Percentiles rank a stretch among this genome's conserved stretches.
These are phyloP conservation scores for Colletotrichum siamense DNA, from an alignment of 2,329 filamentous ascomycete species.

Conservation along the genomic window DNA sequence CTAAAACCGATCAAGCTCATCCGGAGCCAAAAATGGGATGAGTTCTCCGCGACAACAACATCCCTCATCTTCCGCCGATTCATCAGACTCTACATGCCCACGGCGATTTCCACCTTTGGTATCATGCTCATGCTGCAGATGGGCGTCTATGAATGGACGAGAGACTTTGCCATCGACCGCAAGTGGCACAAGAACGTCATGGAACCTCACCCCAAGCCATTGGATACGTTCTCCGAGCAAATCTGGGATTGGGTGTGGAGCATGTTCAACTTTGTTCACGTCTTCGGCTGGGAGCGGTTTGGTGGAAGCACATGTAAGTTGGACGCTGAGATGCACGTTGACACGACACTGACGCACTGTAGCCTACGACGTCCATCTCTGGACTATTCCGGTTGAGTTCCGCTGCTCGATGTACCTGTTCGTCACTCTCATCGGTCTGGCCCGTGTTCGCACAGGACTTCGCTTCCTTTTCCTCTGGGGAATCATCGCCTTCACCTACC, in stretches of 20 bases:
- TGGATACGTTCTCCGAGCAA: conserved; percentile 44
- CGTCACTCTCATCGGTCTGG: conserved; percentile 54
- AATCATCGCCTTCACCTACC: conserved; percentile 50
- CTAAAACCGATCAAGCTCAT: conserved; percentile 56
- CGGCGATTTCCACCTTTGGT: conserved; percentile 54
- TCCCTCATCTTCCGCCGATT: conserved; percentile 58
- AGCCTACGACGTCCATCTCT: conserved; percentile 63
- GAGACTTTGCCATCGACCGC: conserved; percentile 48
- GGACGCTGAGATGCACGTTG: neutral
- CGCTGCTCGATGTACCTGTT: conserved; percentile 64
- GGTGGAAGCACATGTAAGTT: conserved; percentile 50
- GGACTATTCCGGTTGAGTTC: conserved; percentile 69
- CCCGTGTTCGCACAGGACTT: conserved; percentile 46
- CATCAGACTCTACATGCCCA: conserved; percentile 58
- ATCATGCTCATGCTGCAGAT: conserved; percentile 48
- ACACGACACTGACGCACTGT: conserved; percentile 22
- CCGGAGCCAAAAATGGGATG: conserved; percentile 40
- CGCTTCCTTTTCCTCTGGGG: conserved; percentile 47
- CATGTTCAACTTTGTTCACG: conserved; percentile 55
- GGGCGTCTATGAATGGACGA: conserved; percentile 54
- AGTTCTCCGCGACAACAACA: conserved; percentile 50
- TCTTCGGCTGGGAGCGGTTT: conserved; percentile 56
- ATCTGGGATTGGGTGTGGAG: conserved; percentile 50
- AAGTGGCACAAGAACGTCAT: conserved; percentile 52
- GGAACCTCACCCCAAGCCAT: conserved; percentile 50